phyloP scores from a whole-genome alignment of 352 stramenopile species.

The Phytopythium delawarense region DNA sequence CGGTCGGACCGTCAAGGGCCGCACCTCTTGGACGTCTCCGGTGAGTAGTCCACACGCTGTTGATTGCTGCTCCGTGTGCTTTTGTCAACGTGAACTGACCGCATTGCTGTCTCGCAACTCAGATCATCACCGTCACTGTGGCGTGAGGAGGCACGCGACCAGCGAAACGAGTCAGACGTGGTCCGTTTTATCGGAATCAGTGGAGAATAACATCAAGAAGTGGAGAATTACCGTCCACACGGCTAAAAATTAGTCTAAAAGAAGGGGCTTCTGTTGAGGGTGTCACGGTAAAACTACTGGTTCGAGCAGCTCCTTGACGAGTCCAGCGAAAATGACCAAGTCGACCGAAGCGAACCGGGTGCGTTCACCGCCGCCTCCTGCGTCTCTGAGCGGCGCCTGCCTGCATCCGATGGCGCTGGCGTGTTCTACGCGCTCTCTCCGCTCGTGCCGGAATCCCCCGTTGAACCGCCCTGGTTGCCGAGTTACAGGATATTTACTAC shows the following conservation, averaged over 20 bases:
- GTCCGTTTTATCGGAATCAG: background rate
- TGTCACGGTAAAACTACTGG: background rate
- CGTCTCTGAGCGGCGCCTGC: background rate
- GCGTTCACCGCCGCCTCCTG: slow-evolving; percentile 5
- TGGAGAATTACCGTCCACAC: background rate
- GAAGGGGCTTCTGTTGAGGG: background rate
- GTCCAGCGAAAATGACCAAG: slow-evolving; percentile 34
- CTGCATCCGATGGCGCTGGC: background rate
- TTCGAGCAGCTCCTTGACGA: background rate
- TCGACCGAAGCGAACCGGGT: slow-evolving; percentile 59
- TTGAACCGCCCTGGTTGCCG: background rate
- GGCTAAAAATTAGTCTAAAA: background rate
- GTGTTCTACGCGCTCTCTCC: background rate
- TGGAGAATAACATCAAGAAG: background rate
- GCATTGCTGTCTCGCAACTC: background rate
- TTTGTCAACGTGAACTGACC: background rate
- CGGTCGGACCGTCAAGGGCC: slow-evolving; percentile 41
- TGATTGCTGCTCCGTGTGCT: background rate
- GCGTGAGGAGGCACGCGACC: background rate
- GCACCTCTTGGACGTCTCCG: slow-evolving; percentile 48
- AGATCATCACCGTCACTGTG: slow-evolving; percentile 5
- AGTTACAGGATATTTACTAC: slow-evolving; percentile 85
- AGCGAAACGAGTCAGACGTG: background rate
- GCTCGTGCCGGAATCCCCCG: background rate
- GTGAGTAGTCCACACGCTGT: slow-evolving; percentile 8